Percentiles rank a stretch among this genome's conserved stretches.
Evolutionary conservation across 352 stramenopile genomes (phyloP).

Genomic region (Globisporangium nodosum): DNA sequence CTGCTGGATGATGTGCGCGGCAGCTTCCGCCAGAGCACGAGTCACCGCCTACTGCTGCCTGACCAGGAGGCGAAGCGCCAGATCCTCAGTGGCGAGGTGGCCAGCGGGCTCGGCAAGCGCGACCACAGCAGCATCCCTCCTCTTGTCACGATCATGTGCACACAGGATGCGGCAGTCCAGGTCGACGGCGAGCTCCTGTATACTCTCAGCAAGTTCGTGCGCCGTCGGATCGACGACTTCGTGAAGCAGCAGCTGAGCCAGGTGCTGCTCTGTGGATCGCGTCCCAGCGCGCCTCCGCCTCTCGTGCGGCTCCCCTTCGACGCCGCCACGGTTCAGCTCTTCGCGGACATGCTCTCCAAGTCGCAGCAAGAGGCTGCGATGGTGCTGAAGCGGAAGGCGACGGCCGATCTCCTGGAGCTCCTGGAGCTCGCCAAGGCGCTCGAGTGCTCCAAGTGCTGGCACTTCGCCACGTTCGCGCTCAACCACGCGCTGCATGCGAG

Average conservation of each 20-base stretch:
- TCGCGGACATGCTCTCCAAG: constrained; percentile 5
- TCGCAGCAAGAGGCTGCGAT: constrained; percentile 9
- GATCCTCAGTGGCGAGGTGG: not conserved
- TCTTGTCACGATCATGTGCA: constrained; percentile 1
- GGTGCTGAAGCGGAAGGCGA: not conserved
- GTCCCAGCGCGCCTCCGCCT: not conserved
- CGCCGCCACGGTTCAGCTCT: not conserved
- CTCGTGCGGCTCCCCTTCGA: not conserved
- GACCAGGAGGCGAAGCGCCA: too few species aligned
- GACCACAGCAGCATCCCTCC: not conserved
- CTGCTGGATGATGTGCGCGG: constrained; percentile 5
- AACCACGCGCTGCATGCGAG: not conserved
- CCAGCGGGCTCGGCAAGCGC: too few species aligned
- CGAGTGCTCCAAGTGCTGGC: constrained; percentile 12
- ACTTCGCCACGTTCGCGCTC: constrained; percentile 12
- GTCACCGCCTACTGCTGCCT: not conserved
- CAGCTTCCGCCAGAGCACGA: constrained; percentile 4
- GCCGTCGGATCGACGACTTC: not conserved
- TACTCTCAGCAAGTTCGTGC: constrained; percentile 2
- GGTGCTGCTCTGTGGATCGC: not conserved
- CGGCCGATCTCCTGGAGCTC: not conserved
- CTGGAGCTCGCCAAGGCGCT: constrained; percentile 9
- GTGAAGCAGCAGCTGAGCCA: not conserved
- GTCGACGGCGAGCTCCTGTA: constrained; percentile 5
- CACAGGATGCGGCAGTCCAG: not conserved